Evolutionary conservation across 768 basidiomycete species (phyloP).

Genomic region (Dentipellis fragilis): DNA sequence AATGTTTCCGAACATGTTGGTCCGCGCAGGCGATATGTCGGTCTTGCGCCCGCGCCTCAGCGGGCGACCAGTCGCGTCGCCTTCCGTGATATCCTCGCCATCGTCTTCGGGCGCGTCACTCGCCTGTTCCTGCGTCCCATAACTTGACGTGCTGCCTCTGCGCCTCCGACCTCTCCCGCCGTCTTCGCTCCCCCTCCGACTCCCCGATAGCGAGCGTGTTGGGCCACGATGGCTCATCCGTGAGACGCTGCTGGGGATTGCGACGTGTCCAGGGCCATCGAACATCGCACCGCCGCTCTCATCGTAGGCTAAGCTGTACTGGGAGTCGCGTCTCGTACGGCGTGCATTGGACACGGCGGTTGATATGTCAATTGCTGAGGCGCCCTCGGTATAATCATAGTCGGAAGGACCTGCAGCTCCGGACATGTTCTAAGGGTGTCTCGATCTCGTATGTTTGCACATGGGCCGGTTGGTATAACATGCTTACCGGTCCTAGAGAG

Average conservation of each 20-base stretch:
- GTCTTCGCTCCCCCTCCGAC: slow-evolving; percentile 36
- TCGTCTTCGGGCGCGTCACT: slow-evolving; percentile 1
- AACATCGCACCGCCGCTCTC: slow-evolving; percentile 63
- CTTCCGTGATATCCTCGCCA: slow-evolving; percentile 12
- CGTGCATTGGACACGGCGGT: slow-evolving; percentile 42
- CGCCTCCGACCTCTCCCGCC: slow-evolving; percentile 1
- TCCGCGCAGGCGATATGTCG: slow-evolving; percentile 17
- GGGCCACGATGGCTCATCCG: slow-evolving; percentile 38
- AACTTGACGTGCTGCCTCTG: slow-evolving; percentile 4
- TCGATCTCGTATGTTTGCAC: not conserved
- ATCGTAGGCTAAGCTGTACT: slow-evolving; percentile 49
- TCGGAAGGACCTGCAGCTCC: slow-evolving; percentile 6
- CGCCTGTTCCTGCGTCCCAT: slow-evolving; percentile 3
- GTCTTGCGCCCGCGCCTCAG: slow-evolving; percentile 13
- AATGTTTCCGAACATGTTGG: slow-evolving; percentile 51
- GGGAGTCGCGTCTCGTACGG: slow-evolving; percentile 57
- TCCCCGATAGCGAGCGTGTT: slow-evolving; percentile 27
- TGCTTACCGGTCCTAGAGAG: too few relatives aligned
- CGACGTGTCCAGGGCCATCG: slow-evolving; percentile 55
- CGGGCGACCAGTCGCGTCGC: not conserved
- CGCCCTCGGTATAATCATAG: slow-evolving; percentile 81
- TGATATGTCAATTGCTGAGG: slow-evolving; percentile 65
- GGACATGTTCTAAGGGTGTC: not conserved
- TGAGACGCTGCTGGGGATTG: slow-evolving; percentile 71
- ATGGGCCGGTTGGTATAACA: too few relatives aligned